phyloP scores from a whole-genome alignment of 2,329 filamentous ascomycete species.

The Fusarium brevicatenulatum region DNA sequence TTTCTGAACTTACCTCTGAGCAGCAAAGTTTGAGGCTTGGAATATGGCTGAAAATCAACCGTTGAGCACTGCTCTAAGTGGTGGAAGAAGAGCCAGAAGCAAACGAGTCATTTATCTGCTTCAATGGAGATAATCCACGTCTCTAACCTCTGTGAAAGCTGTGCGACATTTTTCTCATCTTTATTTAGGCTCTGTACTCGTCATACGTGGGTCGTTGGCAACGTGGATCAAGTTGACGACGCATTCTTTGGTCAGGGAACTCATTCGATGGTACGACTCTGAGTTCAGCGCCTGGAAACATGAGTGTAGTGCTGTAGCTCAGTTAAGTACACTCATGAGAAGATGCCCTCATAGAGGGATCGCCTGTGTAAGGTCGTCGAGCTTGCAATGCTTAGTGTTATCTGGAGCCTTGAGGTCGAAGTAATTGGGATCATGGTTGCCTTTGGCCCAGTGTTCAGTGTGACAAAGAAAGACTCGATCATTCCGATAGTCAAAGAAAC shows the following conservation, averaged over 20 bases:
- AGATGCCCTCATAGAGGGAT: neutral
- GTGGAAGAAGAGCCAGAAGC: neutral
- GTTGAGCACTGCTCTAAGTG: neutral
- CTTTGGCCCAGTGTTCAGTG: neutral
- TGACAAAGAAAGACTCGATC: neutral
- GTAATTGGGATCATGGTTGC: neutral
- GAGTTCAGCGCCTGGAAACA: neutral
- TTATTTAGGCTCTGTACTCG: constrained; percentile 10
- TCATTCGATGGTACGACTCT: neutral
- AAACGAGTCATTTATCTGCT: neutral
- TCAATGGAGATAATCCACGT: neutral
- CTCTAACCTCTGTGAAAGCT: neutral
- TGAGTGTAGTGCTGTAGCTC: neutral
- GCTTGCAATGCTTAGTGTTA: neutral
- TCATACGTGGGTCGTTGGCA: constrained; percentile 30
- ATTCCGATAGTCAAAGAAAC: neutral
- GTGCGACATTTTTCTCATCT: constrained; percentile 14
- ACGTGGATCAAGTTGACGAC: constrained; percentile 25
- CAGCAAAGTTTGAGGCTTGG: neutral
- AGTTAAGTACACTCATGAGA: neutral
- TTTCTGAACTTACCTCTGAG: neutral
- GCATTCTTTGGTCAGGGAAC: neutral
- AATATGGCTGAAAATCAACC: neutral
- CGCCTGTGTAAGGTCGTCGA: neutral
- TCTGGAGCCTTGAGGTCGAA: neutral